Percentiles rank a stretch among this genome's conserved stretches.
These are phyloP conservation scores for Dipsacomyces acuminosporus DNA, from an alignment of 371 early-diverging fungal genomes.

Conservation along the genomic window DNA sequence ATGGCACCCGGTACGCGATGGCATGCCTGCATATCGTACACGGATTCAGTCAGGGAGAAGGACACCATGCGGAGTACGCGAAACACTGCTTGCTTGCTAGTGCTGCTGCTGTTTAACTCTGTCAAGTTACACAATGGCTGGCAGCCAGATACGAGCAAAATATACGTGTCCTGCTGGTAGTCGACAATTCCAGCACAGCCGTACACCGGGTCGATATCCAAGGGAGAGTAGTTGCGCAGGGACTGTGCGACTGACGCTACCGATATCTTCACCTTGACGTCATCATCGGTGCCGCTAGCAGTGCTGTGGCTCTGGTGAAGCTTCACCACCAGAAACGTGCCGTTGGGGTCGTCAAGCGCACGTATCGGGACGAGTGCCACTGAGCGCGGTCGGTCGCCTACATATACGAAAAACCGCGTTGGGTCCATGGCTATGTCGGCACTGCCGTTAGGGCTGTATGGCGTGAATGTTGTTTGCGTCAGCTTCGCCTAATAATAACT, in stretches of 20 bases:
- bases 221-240: slow-evolving; percentile 28
- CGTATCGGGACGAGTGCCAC: slow-evolving; percentile 41
- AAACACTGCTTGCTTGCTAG: slow-evolving; percentile 10
- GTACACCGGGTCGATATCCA: slow-evolving; percentile 41
- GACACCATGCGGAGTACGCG: slow-evolving; percentile 28
- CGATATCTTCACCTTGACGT: slow-evolving; percentile 13
- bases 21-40: slow-evolving; percentile 27
- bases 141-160: slow-evolving; percentile 33
- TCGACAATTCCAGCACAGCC: slow-evolving; percentile 41
- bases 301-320: not conserved
- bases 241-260: slow-evolving; percentile 9
- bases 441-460: too few species aligned
- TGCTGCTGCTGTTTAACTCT: slow-evolving; percentile 4
- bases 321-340: slow-evolving; percentile 21
- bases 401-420: slow-evolving; percentile 45
- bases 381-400: slow-evolving; percentile 35
- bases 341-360: slow-evolving; percentile 24
- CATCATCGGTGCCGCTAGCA: slow-evolving; percentile 1
- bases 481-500: too few species aligned
- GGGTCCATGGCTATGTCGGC: slow-evolving; percentile 15
- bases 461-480: too few species aligned
- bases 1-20: slow-evolving; percentile 34
- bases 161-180: slow-evolving; percentile 41
- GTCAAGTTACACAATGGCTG: slow-evolving; percentile 28
- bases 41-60: slow-evolving; percentile 32